Evolutionary conservation across 2,329 filamentous ascomycete species (phyloP), one percentile per base, ranked within the genome.

Genomic region (Colletotrichum sp.): DNA sequence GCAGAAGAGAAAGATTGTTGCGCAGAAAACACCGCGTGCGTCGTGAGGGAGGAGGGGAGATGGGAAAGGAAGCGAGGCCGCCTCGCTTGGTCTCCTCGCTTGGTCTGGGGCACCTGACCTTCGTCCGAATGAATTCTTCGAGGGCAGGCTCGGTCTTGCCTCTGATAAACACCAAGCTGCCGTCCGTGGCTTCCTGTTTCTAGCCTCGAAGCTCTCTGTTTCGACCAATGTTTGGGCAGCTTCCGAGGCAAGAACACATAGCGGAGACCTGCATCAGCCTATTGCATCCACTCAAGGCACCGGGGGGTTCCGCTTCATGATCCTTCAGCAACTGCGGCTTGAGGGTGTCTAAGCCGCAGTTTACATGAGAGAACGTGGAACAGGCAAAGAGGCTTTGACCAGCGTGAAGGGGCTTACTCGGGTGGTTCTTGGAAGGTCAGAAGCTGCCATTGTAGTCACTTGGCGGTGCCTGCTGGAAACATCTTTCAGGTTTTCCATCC

Each of bases 161-260:
- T 73, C 62, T 64, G 32, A 55, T 52, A 67, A 75, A 68, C 62
- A 73, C 39, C 68, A 52, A 62, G n/a, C 25, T 36, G 25, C 34
- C 32, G 27, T 25, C 72, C 70, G 73, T 75, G 73, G 64, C 73
- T 75, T 75, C 73, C 73, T 73, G 55, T 65, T 75, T 68, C 28
- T 64, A 72, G 34, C 43, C 22, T 48, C 34, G 43, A 60, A 32
- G 62, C 62, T 28, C 64, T 60, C 30, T 68, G 73, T 75, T 75
- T 75, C 73, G 34, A 27, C 25, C 48, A 39, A 70, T 34, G 62
- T 36, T 58, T 64, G 56, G 30, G 28, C 28, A 34, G 27, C 8
- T 48, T 12, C 64, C 22, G 30, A 18, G 64, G 27, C 43, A 62
- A 32, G 18, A 68, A 10, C 61, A 43, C 16, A 7, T 16, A 68